Evolutionary conservation across 2,329 filamentous ascomycete genomes (phyloP), one percentile per base, ranked within the genome.

Genomic region (Pseudocercospora musae): DNA sequence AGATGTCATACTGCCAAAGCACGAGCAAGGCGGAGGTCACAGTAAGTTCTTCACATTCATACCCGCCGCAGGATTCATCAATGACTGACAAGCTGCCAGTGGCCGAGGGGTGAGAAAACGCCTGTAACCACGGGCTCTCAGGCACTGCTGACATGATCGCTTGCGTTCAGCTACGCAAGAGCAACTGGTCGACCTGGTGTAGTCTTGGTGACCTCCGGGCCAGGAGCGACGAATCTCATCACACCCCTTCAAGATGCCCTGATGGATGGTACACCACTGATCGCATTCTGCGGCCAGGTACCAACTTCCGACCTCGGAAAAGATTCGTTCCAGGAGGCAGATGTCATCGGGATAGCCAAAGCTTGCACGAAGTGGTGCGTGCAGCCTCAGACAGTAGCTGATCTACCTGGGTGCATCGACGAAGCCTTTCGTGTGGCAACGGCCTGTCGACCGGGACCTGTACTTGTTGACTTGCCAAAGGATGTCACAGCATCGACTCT

Each of bases 351-450:
- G 69, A 97, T 98, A 86, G 13, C 92, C 29, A 86, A 93, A 72
- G 88, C 93, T 18, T 97, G 93, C 84, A 97, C 93, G 70, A 98
- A 98, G 82, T 99, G 95, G 95, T 98, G 98, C 72, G 92, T 96
- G 63, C 96, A 98, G 92, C 92, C 97, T 54, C 96, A 96, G 84
- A 94, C 89, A 76, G 88, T 96, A 60, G 92, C 91, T 57, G 95
- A 99, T 79, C 84, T 99, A 60, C 95, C 95, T 56, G 87, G 91
- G 71, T 86, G 94, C 68, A 98, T 98, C 75, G 96, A 97, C 77
- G 95, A 98, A 80, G 95, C 95, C 52, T 98, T 98, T 74, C 93
- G 98, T 80, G 98, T 98, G 74, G 95, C 95, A 44, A 98, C 92
- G 44, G 94, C 89, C 71, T 95, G 95, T 63, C 87, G 95, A 54